A percentile compares a stretch with the other conserved stretches of the same genome.
These are phyloP conservation scores for Nicotiana paniculata DNA, from an alignment of 257 asterid genomes.

Conservation along the genomic window DNA sequence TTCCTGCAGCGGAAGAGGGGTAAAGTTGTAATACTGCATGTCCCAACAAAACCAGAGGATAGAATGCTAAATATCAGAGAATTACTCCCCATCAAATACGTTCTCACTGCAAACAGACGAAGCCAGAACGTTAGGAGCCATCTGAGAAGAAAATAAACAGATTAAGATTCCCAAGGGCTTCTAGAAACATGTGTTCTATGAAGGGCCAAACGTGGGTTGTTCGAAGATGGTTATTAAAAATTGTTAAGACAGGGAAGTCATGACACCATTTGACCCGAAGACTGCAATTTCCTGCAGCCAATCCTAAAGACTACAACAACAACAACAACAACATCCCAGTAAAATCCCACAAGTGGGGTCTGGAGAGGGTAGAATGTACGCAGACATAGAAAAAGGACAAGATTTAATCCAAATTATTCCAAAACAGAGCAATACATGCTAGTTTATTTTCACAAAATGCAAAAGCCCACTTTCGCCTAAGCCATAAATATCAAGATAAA, in stretches of 20 bases:
- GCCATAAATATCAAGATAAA: background rate
- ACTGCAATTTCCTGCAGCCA: background rate
- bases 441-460: background rate
- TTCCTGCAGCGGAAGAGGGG: background rate
- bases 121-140: background rate
- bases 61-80: background rate
- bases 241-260: background rate
- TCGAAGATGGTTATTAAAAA: background rate
- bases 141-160: background rate
- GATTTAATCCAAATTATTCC: background rate
- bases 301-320: background rate
- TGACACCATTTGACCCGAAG: background rate
- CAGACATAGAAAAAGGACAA: background rate
- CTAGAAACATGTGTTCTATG: background rate
- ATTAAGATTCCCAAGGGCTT: background rate
- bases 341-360: no score
- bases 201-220: background rate
- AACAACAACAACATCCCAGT: no score
- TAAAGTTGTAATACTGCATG: background rate
- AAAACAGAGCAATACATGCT: background rate
- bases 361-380: no score
- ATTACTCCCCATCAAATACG: background rate
- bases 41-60: slow-evolving; percentile 1
- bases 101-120: background rate
- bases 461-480: background rate